Evolutionary conservation across 2,329 filamentous ascomycete genomes (phyloP).

Genomic region (Lecanicillium sp.): DNA sequence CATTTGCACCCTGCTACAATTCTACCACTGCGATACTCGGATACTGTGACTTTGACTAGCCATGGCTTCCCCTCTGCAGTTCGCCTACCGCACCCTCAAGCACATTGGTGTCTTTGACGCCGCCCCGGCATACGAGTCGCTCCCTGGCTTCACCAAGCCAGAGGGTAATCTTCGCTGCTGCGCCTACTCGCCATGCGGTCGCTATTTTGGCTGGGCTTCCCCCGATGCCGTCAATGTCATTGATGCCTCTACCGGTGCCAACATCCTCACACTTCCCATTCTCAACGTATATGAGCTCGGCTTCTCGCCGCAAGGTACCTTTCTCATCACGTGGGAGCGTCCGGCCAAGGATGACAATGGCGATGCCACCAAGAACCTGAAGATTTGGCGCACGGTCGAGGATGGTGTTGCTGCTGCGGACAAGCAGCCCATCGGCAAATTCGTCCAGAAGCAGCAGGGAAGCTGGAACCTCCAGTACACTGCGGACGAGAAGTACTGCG

Average conservation of each 20-base stretch:
- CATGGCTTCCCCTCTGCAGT: conserved; percentile 91
- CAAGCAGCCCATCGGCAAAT: conserved; percentile 74
- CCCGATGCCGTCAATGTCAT: conserved; percentile 80
- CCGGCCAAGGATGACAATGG: conserved; percentile 88
- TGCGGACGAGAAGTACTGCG: conserved; percentile 86
- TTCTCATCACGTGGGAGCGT: conserved; percentile 94
- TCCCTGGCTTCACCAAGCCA: conserved; percentile 78
- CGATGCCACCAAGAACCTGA: conserved; percentile 91
- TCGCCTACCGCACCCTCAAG: conserved; percentile 96
- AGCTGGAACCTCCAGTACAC: conserved; percentile 99
- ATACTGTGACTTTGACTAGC: conserved; percentile 81
- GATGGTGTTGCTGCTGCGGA: conserved; percentile 54
- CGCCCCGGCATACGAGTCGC: conserved; percentile 76
- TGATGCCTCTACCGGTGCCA: conserved; percentile 69
- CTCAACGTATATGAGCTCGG: conserved; percentile 88
- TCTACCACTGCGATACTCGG: conserved; percentile 21
- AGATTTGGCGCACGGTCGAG: conserved; percentile 86
- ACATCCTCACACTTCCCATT: conserved; percentile 68
- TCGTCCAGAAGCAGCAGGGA: conserved; percentile 92
- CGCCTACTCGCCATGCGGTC: conserved; percentile 90
- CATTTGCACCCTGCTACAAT: conserved; percentile 16
- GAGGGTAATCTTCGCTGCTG: conserved; percentile 94
- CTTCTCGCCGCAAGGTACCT: conserved; percentile 89
- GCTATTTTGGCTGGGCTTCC: conserved; percentile 92
- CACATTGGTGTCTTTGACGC: conserved; percentile 91